Evolutionary conservation across 2,329 filamentous ascomycete species (phyloP).

Genomic region (Alternaria sp.): DNA sequence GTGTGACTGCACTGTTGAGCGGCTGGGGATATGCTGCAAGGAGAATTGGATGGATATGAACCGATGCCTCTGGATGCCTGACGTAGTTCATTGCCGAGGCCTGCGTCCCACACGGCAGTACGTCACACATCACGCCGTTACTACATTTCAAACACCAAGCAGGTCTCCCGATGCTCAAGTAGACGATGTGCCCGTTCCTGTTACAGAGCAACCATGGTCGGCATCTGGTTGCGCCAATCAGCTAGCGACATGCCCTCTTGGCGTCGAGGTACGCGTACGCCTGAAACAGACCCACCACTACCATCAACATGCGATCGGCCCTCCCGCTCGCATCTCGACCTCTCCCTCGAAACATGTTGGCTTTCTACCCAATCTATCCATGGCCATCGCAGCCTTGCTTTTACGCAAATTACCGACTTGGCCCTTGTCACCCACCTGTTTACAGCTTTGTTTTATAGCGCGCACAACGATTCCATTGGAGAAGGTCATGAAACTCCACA

Average conservation of each 20-base stretch:
- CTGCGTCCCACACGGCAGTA: not conserved
- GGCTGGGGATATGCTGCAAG: conserved; percentile 40
- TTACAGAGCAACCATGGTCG: conserved; percentile 13
- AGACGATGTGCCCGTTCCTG: conserved; percentile 9
- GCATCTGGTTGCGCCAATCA: conserved; percentile 10
- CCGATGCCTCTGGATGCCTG: not conserved
- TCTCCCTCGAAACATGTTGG: conserved; percentile 9
- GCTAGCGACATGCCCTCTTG: conserved; percentile 1
- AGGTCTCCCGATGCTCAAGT: not conserved
- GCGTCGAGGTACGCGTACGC: conserved; percentile 10
- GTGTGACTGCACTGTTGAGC: conserved; percentile 46
- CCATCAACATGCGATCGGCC: conserved; percentile 13
- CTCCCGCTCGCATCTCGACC: conserved; percentile 1
- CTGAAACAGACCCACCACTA: conserved; percentile 20
- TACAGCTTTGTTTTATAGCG: not conserved
- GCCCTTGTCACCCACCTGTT: conserved; percentile 1
- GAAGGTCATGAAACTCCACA: conserved; percentile 14
- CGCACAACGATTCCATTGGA: conserved; percentile 3
- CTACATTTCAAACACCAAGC: not conserved
- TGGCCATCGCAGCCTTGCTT: conserved; percentile 2
- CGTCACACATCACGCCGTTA: not conserved
- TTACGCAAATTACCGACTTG: not conserved
- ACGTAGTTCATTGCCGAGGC: not conserved
- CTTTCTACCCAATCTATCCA: conserved; percentile 13
- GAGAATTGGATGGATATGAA: conserved; percentile 40